These are phyloP conservation scores for Chamaecyparis obtusa DNA, from an alignment of 75 land plant species.

Conservation along the genomic window DNA sequence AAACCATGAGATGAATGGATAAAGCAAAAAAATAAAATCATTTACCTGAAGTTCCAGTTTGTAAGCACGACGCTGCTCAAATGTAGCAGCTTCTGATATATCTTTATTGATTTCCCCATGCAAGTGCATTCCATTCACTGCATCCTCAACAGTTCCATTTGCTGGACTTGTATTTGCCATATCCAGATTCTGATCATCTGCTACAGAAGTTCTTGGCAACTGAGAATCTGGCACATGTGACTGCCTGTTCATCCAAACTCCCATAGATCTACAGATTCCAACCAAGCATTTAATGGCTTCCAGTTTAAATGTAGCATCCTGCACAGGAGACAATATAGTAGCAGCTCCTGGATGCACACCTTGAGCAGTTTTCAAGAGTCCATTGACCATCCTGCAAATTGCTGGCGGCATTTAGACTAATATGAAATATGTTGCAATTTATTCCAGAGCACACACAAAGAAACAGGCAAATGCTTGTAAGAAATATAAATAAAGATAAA, in stretches of 20 bases:
- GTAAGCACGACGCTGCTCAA: constrained; percentile 79
- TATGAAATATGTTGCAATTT: constrained; percentile 11
- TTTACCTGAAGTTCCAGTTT: constrained; percentile 74
- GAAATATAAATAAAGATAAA: background rate
- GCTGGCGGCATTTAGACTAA: background rate
- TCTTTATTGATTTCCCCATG: constrained; percentile 52
- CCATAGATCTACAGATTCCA: constrained; percentile 73
- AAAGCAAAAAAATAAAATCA: constrained; percentile 18
- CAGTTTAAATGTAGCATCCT: constrained; percentile 61
- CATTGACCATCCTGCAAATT: constrained; percentile 79
- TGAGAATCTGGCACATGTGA: constrained; percentile 37
- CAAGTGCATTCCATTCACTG: constrained; percentile 41
- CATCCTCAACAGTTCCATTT: constrained; percentile 43
- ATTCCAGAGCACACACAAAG: background rate
- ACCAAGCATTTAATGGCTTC: constrained; percentile 81
- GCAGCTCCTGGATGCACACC: constrained; percentile 73
- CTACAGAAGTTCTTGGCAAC: constrained; percentile 37
- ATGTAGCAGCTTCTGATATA: constrained; percentile 52
- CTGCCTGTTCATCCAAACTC: constrained; percentile 83
- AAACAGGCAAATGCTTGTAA: background rate
- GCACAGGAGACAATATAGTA: constrained; percentile 61
- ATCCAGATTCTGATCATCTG: constrained; percentile 22
- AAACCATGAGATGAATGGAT: constrained; percentile 3
- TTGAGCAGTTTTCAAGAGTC: constrained; percentile 76
- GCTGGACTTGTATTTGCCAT: constrained; percentile 16